phyloP scores from a whole-genome alignment of 441 rosid genomes.

The Jatropha podagrica region DNA sequence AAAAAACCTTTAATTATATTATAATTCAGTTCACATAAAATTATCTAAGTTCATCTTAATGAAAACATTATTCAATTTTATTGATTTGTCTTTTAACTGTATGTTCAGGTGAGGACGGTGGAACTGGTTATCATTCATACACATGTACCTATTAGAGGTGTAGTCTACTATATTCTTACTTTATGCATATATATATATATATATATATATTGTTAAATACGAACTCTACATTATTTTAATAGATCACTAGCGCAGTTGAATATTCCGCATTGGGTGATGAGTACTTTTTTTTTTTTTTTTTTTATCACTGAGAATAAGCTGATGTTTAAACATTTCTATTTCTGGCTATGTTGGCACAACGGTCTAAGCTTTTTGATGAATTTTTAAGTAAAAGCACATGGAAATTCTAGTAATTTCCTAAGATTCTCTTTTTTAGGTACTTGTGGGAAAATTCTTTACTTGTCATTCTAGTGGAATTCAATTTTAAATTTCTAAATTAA shows the following conservation, averaged over 20 bases:
- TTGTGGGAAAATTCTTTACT: neutral
- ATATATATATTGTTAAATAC: neutral
- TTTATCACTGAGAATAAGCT: neutral
- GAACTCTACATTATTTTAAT: neutral
- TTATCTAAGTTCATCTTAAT: too few species aligned
- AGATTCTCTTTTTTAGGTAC: neutral
- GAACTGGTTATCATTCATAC: neutral
- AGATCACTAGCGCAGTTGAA: neutral
- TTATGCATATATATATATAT: neutral
- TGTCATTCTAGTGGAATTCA: neutral
- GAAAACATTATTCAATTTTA: neutral
- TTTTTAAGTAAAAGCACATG: neutral
- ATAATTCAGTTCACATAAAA: too few species aligned
- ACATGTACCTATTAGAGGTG: neutral
- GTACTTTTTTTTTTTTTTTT: neutral
- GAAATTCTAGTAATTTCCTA: neutral
- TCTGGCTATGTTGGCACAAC: neutral
- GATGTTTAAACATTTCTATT: neutral
- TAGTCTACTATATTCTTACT: neutral
- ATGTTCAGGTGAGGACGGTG: neutral
- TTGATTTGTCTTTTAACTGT: neutral
- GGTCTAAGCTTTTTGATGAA: neutral
- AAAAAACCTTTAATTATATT: too few species aligned
- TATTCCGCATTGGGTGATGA: neutral
- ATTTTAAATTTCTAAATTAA: neutral